Evolutionary conservation across 164 flowering plant genomes (phyloP), one percentile per base, ranked within the genome.

Genomic region (Vitis cinerea): DNA sequence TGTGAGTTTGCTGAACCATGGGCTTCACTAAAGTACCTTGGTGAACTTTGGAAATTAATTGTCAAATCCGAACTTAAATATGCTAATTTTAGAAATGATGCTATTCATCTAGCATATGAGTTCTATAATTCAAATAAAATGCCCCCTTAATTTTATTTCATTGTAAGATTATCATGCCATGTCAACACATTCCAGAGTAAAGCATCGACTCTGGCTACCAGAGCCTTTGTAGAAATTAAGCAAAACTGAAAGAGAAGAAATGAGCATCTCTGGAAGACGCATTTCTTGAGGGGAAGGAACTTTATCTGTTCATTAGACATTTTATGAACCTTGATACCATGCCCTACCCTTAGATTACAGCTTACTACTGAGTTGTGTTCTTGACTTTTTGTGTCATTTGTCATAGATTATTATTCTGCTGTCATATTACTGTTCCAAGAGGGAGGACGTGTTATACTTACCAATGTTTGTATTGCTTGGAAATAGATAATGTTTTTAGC

Each of bases 1-100:
- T 75, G 99, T 96, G 80, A 89, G 99, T 85, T 74, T 65, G 62
- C 50, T 71, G 3, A 60, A 53, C 48, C 14, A 3, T 64, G 44
- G 31, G 50, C 50, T 70, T 74, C n/a, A 44, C 49, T 37, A 61
- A 9, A 15, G 19, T 3, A 8, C 23, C 12, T 3, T 19, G 15
- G 17, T 27, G 17, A 12, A 17, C 14, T 19, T 59, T 2, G 48
- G 16, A 67, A 23, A 4, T 12, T 52, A 10, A 52, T 52, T 52
- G 13, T 52, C 55, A 52, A 52, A 10, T 52, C 14, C 10, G n/a
- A 52, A 52, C 55, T 52, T 52, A 2, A 15, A 52, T 52, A 13
- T 14, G 55, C 6, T 12, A 11, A 52, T 14, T 52, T 11, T 12
- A 4, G n/a, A 52, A 52, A 10, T 52, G n/a, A 52, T 52, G 55